Conservation (phyloP, 495 filamentous ascomycete species). For the Choiromyces venosus region DNA sequence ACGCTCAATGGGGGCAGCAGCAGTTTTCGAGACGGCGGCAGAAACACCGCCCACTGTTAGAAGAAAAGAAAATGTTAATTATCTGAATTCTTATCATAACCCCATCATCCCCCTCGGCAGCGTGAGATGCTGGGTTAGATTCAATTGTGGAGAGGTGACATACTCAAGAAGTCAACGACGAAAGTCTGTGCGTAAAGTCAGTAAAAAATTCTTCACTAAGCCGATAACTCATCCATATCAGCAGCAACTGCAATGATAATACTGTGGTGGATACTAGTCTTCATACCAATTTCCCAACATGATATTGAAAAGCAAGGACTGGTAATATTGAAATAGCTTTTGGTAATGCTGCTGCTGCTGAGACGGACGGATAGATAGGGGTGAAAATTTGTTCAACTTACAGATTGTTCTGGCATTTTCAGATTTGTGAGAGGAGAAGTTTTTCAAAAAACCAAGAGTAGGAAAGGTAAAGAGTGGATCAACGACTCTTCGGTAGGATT, state of each 20-base stretch:
- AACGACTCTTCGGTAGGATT: slow-evolving; percentile 36
- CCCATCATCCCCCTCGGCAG: slow-evolving; percentile 9
- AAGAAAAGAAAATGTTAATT: slow-evolving; percentile 18
- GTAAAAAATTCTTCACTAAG: slow-evolving; percentile 22
- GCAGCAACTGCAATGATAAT: slow-evolving; percentile 24
- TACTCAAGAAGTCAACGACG: slow-evolving; percentile 97
- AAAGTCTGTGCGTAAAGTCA: slow-evolving; percentile 48
- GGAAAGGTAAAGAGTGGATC: slow-evolving; percentile 39
- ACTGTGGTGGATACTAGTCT: neutral
- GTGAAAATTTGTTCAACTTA: slow-evolving; percentile 30
- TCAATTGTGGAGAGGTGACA: slow-evolving; percentile 46
- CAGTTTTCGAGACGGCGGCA: slow-evolving; percentile 99
- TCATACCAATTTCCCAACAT: neutral
- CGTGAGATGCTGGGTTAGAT: slow-evolving; percentile 4
- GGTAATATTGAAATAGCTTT: slow-evolving; percentile 9
- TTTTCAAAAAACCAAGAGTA: slow-evolving; percentile 24
- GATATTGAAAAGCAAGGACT: slow-evolving; percentile 23
- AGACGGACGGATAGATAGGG: slow-evolving; percentile 19
- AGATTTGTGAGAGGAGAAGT: slow-evolving; percentile 34
- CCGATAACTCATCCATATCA: slow-evolving; percentile 20
- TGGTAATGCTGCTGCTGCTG: slow-evolving; percentile 8
- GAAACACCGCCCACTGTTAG: slow-evolving; percentile 87
- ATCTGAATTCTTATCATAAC: slow-evolving; percentile 18
- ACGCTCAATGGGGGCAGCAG: slow-evolving; percentile 99
- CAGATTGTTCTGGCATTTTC: slow-evolving; percentile 40